Conservation (phyloP, 2,329 filamentous ascomycete genomes). For the Neurospora crassa region DNA sequence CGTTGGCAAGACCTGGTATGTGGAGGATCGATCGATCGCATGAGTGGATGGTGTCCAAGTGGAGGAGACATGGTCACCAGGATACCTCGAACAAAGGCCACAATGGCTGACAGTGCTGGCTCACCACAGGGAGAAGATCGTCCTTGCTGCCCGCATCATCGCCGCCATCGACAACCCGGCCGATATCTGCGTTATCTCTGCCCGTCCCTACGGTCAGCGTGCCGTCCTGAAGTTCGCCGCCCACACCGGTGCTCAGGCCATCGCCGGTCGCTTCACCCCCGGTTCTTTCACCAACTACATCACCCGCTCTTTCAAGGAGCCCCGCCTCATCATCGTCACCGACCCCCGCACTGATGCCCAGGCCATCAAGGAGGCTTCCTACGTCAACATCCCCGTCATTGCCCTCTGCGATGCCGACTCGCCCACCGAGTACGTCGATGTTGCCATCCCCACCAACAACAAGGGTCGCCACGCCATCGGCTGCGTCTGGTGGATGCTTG, state of each 20-base stretch:
- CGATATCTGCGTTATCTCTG: constrained; percentile 98
- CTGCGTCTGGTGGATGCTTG: constrained; percentile 98
- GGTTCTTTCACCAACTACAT: constrained; percentile 99
- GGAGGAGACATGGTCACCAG: not conserved
- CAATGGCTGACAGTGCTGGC: not conserved
- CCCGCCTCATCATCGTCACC: constrained; percentile 97
- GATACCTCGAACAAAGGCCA: not conserved
- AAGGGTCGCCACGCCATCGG: constrained; percentile 99
- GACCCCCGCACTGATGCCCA: constrained; percentile 99
- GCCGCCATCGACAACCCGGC: constrained; percentile 98
- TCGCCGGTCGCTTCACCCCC: constrained; percentile 98
- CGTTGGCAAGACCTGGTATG: constrained; percentile 99
- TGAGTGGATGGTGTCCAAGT: not conserved
- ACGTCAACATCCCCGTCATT: constrained; percentile 99
- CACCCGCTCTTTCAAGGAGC: constrained; percentile 99
- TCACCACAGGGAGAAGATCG: constrained; percentile 87
- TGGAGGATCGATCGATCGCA: constrained; percentile 12
- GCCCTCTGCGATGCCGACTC: constrained; percentile 99
- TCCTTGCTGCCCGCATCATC: constrained; percentile 97
- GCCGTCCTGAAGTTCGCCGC: constrained; percentile 99
- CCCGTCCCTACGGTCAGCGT: constrained; percentile 98
- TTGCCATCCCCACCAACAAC: constrained; percentile 99
- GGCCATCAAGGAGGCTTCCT: constrained; percentile 99
- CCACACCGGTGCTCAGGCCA: constrained; percentile 95
- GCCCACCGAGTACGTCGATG: constrained; percentile 98